Evolutionary conservation across 1,284 basidiomycete species (phyloP).

Genomic region (Cryptococcus amylolentus): DNA sequence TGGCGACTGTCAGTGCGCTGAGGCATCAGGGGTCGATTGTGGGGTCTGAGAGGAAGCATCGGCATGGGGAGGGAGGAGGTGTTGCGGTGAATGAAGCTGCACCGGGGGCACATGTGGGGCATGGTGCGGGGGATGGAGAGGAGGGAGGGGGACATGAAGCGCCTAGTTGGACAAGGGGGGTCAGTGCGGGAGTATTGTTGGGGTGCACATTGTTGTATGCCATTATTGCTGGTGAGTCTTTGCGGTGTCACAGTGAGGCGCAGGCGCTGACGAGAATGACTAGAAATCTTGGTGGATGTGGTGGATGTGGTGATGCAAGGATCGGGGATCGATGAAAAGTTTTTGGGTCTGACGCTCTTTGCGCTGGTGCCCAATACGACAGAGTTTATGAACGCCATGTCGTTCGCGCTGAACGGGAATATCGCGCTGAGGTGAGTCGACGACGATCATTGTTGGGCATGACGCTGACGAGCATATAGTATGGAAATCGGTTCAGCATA

Average conservation of each 20-base stretch:
- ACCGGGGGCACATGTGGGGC: neutral
- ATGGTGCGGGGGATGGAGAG: conserved; percentile 28
- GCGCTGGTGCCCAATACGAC: conserved; percentile 98
- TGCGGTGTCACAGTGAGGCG: neutral
- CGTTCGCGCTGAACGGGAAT: conserved; percentile 96
- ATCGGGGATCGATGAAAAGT: conserved; percentile 96
- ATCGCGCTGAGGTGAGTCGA: conserved; percentile 81
- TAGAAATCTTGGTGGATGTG: conserved; percentile 89
- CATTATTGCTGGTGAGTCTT: conserved; percentile 77
- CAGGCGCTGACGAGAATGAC: neutral
- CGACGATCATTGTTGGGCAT: neutral
- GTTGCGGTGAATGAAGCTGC: neutral
- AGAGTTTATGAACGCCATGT: conserved; percentile 99
- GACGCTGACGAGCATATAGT: conserved; percentile 51
- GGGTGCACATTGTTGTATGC: conserved; percentile 91
- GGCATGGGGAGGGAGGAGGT: conserved; percentile 1
- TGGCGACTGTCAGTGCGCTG: conserved; percentile 80
- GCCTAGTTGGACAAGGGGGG: conserved; percentile 86
- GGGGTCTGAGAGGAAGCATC: conserved; percentile 5
- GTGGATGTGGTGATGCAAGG: conserved; percentile 91
- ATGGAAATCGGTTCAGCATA: conserved; percentile 99
- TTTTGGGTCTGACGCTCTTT: conserved; percentile 93
- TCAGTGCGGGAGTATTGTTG: conserved; percentile 81
- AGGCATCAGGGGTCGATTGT: conserved; percentile 58
- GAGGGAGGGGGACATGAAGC: conserved; percentile 87